Base-by-base conservation (phyloP, 768 basidiomycete genomes). In the Mycena rosella region DNA sequence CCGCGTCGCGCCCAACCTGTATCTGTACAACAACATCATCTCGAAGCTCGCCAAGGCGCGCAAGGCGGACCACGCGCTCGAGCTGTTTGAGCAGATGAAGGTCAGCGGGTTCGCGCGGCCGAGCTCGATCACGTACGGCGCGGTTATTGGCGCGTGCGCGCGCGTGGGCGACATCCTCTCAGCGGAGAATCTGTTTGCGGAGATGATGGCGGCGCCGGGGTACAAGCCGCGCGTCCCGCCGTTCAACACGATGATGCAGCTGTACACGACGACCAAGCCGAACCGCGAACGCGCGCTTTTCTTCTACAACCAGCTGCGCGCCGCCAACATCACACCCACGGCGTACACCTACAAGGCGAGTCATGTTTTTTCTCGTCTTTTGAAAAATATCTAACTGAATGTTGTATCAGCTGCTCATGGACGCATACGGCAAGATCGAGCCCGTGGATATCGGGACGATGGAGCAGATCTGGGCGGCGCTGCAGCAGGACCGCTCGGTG, bases 191-290 rank as follows among this genome's bases (percentile, higher is more conserved):
- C 80, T 98, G 49, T 99, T 98, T 81, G 75, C 79, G 61, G 96
- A 98, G 82, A 99, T 99, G 98, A 77, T 83, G 0, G 70, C 78
- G 48, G 84, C 88, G 65, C 82, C 79, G 38, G 91, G 91, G 72
- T 98, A 96, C 85, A 91, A 86, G 80, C 91, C 96, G 11, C 86
- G 96, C 9, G 90, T 98, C 1, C 98, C 97, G 22, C 97, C 97
- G 0, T 99, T 91, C 85, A 99, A 99, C 81, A 96, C 93, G 36
- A 98, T 99, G 96, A 98, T 99, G 88, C 98, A 99, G 78, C 84
- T 97, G 73, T 96, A 95, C 80, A 91, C 92, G 54, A 89, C 91
- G 61, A 96, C 93, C n/a, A 94, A 93, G 77, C 97, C 96, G 2
- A 91, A 94, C 69, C 88, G 96, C 58, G 86, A 86, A 29, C 86